These are phyloP conservation scores for Antarctomyces pellizariae DNA, from an alignment of 495 filamentous ascomycete genomes.

Conservation along the genomic window DNA sequence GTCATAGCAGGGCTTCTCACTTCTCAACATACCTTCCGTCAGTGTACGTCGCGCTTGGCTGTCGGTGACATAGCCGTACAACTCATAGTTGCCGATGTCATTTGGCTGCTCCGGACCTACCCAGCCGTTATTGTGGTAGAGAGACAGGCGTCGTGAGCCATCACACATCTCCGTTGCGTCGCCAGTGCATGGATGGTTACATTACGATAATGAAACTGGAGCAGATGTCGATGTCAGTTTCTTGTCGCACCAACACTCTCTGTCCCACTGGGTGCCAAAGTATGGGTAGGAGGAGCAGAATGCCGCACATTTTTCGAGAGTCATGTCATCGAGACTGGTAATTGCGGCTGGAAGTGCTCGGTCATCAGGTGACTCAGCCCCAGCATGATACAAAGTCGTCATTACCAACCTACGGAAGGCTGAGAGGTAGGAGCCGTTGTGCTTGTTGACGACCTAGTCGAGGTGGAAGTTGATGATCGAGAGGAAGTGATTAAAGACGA, in stretches of 20 bases:
- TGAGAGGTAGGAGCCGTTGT: too few species aligned
- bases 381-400: conserved; percentile 10
- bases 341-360: conserved; percentile 6
- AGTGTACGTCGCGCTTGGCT: not conserved
- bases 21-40: not conserved
- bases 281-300: conserved; percentile 7
- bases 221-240: conserved; percentile 7
- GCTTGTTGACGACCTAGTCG: not conserved
- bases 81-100: not conserved
- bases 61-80: not conserved
- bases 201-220: conserved; percentile 3
- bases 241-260: conserved; percentile 9
- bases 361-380: conserved; percentile 8
- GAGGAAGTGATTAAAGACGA: not conserved
- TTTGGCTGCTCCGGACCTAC: not conserved
- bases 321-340: conserved; percentile 8
- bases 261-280: conserved; percentile 7
- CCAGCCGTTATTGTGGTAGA: conserved; percentile 2
- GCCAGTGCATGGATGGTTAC: conserved; percentile 6
- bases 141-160: conserved; percentile 6
- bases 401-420: conserved; percentile 5
- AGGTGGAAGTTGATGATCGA: not conserved
- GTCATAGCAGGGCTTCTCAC: too few species aligned
- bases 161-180: conserved; percentile 7
- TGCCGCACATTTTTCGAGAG: conserved; percentile 8